Conservation (phyloP, 352 stramenopile genomes). For the Nothophytophthora sp. region DNA sequence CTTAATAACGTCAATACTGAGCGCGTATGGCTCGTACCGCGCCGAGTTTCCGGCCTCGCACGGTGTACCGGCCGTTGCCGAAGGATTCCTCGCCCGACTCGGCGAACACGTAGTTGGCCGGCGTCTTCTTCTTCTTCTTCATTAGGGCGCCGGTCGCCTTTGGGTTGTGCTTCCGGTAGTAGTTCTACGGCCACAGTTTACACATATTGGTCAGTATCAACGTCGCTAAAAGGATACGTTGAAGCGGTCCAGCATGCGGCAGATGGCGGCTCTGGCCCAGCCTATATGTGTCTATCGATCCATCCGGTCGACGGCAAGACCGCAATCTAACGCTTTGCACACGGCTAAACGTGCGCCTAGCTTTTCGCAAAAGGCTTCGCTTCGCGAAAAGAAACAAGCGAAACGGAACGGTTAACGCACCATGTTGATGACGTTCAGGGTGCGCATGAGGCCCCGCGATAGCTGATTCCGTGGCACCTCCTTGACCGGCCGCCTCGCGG, state of each 20-base stretch:
- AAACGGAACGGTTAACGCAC: too few relatives aligned
- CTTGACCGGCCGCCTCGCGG: constrained; percentile 27
- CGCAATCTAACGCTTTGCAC: too few relatives aligned
- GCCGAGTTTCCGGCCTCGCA: constrained; percentile 67
- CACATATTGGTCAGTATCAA: too few relatives aligned
- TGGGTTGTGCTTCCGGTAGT: constrained; percentile 78
- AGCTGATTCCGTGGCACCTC: constrained; percentile 77
- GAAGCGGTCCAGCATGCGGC: too few relatives aligned
- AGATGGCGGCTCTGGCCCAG: too few relatives aligned
- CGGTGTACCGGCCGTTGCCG: constrained; percentile 70
- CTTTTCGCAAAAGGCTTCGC: too few relatives aligned
- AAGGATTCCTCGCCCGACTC: constrained; percentile 68
- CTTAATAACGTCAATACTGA: too few relatives aligned
- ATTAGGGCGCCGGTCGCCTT: constrained; percentile 39
- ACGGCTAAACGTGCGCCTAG: too few relatives aligned
- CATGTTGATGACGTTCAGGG: constrained; percentile 97
- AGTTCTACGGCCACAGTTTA: constrained; percentile 53
- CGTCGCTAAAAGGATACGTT: too few relatives aligned
- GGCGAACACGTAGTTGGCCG: constrained; percentile 62
- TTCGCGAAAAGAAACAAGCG: too few relatives aligned
- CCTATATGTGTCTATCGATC: too few relatives aligned
- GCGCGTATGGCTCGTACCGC: constrained; percentile 68
- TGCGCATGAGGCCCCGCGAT: constrained; percentile 93
- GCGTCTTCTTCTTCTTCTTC: constrained; percentile 65
- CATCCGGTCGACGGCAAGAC: too few relatives aligned